Conservation (phyloP, 164 flowering plant species). For the Malania oleifera region DNA sequence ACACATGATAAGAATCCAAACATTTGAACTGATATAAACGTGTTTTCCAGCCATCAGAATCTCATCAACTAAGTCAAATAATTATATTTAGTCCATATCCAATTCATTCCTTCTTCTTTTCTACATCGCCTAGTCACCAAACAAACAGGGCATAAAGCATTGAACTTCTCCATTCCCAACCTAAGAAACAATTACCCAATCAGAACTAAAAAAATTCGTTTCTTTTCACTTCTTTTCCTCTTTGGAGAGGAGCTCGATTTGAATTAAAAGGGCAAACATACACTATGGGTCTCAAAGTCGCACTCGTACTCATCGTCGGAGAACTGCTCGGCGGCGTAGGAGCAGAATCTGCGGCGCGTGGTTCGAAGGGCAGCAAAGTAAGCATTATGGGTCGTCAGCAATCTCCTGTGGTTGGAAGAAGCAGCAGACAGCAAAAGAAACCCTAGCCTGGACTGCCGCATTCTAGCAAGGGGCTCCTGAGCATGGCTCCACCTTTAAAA, state of each 20-base stretch:
- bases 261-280: slow-evolving; percentile 1
- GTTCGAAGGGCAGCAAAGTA: neutral
- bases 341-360: slow-evolving; percentile 19
- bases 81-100: too few species aligned
- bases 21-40: too few species aligned
- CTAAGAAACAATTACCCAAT: too few species aligned
- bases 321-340: slow-evolving; percentile 80
- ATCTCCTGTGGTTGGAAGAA: slow-evolving; percentile 11
- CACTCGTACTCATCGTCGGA: slow-evolving; percentile 94
- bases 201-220: too few species aligned
- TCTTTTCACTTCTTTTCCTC: too few species aligned
- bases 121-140: too few species aligned
- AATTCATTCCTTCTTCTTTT: too few species aligned
- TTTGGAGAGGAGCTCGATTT: neutral
- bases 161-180: too few species aligned
- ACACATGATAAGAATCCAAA: too few species aligned
- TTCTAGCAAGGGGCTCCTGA: slow-evolving; percentile 7
- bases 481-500: slow-evolving; percentile 1
- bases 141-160: too few species aligned
- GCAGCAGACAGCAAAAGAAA: slow-evolving; percentile 16
- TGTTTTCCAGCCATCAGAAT: too few species aligned
- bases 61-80: too few species aligned
- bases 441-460: slow-evolving; percentile 35
- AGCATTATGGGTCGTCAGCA: slow-evolving; percentile 1
- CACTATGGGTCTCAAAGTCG: slow-evolving; percentile 69